Base-by-base conservation (phyloP, 164 flowering plant genomes). In the Chimonanthus praecox region DNA sequence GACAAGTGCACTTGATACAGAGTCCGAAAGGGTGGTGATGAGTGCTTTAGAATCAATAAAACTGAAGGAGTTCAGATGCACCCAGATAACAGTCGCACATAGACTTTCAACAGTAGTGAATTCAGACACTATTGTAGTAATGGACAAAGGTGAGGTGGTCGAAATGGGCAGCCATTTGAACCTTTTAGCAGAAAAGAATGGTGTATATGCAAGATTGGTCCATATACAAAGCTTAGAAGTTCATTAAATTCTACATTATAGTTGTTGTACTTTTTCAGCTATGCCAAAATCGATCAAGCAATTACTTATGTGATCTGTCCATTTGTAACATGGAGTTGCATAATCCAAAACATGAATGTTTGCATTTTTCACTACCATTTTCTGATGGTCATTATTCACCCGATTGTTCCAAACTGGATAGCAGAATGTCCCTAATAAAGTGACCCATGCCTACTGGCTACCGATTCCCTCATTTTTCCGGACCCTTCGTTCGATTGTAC, bases 1-100 rank as follows among this genome's bases (percentile, higher is more conserved):
- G 66, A 91, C 92, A 73, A 91, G 97, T 78, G 91, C 92, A 44
- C 89, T 88, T 3, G 90, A 91, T 78, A 83, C 87, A 21, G 89
- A 87, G 72, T 85, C 90, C 11, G 92, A 87, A 76, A 82, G 83
- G 71, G 78, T 78, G 13, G 79, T 88, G 7, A 85, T 80, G 61
- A 77, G 50, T 71, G 92, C 90, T 61, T 73, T 88, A 68, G 85
- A 78, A 46, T 76, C 84, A 60, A 75, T 71, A 50, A 75, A 81
- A 74, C 47, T 58, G 65, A 76, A 76, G 15, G 66, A 75, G 6
- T 67, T 64, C 47, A 78, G 72, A 72, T 71, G 78, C 21, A 91
- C 91, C 18, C 87, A 83, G 78, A 81, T 88, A 43, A 87, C 83
- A 64, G 89, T 89, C 61, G 92, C 94, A 70, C 97, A 88, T 70